Evolutionary conservation across 495 filamentous ascomycete genomes (phyloP), one percentile per base, ranked within the genome.

Genomic region (Penicillium herquei): DNA sequence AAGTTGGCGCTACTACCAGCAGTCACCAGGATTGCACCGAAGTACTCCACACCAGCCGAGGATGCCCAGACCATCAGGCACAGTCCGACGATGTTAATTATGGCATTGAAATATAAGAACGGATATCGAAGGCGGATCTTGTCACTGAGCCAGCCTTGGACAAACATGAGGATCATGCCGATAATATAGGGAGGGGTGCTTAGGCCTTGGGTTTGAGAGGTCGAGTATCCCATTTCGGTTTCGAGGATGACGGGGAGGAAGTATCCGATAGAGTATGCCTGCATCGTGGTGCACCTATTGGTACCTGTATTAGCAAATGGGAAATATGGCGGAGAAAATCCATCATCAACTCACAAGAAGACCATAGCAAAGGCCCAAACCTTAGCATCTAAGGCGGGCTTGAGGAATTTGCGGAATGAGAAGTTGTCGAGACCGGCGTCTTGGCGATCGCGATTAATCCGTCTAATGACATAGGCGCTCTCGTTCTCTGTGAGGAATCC

Each of bases 341-440:
- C 3, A 26, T 47, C 3, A 47, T 6, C 30, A 17, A 37, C 49
- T 52, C 32, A 52, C 49, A 90, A 90, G 74, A 87, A 91, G 61
- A 89, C 71, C 49, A 74, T 76, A 6, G 83, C 82, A 58, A 89
- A 91, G 1, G 81, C 86, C 69, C 89, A 91, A 12, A 91, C 70
- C 66, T 91, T 92, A 6, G 80, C 3, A 73, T 69, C 16, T 85
- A 68, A 18, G 84, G 77, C 52, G 82, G 82, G 10, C 57, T 56
- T 78, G 79, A 81, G 10, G 80, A 72, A 60, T n/a, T 34, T 26
- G 8, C 16, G 16, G 17, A 41, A 39, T 4, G 31, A 52, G 63
- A 86, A 84, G 0, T 65, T 60, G 35, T 68, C 68, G 0, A 66
- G 33, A 30, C 69, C 55, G 10, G 76, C 71, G 57, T 86, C 82